A percentile compares a stretch with the other conserved stretches of the same genome.
phyloP scores from a whole-genome alignment of 805 yeast species.

The Candida hungchunana region DNA sequence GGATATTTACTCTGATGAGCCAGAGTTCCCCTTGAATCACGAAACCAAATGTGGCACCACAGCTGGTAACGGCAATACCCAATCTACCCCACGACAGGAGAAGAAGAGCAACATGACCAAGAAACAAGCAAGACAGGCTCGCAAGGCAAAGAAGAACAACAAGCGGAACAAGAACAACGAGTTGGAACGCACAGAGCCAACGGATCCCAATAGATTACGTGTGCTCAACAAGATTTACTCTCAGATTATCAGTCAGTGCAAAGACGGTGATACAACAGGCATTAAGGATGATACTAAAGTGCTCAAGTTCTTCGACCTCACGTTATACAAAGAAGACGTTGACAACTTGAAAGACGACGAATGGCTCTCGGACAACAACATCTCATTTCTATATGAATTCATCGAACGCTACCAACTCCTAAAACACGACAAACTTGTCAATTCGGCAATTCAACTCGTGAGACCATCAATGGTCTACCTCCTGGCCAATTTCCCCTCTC shows the following conservation, averaged over 20 bases:
- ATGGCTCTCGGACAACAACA: slow-evolving; percentile 72
- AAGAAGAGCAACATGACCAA: background rate
- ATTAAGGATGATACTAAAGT: slow-evolving; percentile 24
- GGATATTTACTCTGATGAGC: slow-evolving; percentile 9
- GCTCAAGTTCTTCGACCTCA: slow-evolving; percentile 51
- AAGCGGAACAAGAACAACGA: slow-evolving; percentile 6
- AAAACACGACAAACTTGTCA: slow-evolving; percentile 23
- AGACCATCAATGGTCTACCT: slow-evolving; percentile 65
- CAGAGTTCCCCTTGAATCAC: slow-evolving; percentile 11
- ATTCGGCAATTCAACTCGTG: slow-evolving; percentile 35
- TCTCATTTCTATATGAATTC: slow-evolving; percentile 58
- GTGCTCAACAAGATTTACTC: slow-evolving; percentile 15
- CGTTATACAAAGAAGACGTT: slow-evolving; percentile 56
- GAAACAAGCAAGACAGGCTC: slow-evolving; percentile 1
- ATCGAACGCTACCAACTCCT: slow-evolving; percentile 34
- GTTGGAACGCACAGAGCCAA: slow-evolving; percentile 14
- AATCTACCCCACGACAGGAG: background rate
- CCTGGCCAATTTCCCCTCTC: slow-evolving; percentile 49
- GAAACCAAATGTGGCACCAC: no score
- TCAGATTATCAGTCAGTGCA: slow-evolving; percentile 12
- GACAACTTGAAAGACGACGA: slow-evolving; percentile 55
- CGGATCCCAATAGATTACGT: slow-evolving; percentile 17
- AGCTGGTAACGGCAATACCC: background rate
- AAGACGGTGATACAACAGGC: slow-evolving; percentile 5
- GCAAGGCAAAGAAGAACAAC: slow-evolving; percentile 6